These are phyloP conservation scores for Saturnispora sanitii DNA, from an alignment of 805 yeast species.

Conservation along the genomic window DNA sequence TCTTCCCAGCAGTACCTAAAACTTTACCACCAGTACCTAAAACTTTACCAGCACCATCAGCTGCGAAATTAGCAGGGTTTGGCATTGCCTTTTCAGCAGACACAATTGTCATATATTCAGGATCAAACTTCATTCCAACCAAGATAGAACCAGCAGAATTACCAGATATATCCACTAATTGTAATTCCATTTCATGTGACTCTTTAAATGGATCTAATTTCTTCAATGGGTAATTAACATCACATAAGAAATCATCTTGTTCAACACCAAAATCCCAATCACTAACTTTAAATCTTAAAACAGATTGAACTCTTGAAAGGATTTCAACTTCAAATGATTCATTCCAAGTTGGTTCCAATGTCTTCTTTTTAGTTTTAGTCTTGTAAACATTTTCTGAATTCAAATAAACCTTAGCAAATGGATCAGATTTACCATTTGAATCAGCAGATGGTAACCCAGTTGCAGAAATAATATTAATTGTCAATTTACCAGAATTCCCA, in stretches of 20 bases:
- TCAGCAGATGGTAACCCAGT: slow-evolving; percentile 75
- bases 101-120: slow-evolving; percentile 45
- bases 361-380: slow-evolving; percentile 75
- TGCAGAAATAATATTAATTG: slow-evolving; percentile 54
- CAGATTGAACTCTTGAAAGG: slow-evolving; percentile 51
- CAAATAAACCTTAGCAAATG: slow-evolving; percentile 62
- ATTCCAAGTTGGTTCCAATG: slow-evolving; percentile 85
- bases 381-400: slow-evolving; percentile 59
- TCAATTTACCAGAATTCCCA: slow-evolving; percentile 63
- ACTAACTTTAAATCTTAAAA: slow-evolving; percentile 44
- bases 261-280: slow-evolving; percentile 96
- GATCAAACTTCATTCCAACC: slow-evolving; percentile 53
- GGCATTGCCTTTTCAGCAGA: slow-evolving; percentile 34
- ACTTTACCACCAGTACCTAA: slow-evolving; percentile 34
- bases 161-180: slow-evolving; percentile 40
- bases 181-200: slow-evolving; percentile 39
- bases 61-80: slow-evolving; percentile 29
- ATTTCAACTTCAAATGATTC: slow-evolving; percentile 52
- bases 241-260: slow-evolving; percentile 74
- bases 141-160: slow-evolving; percentile 56
- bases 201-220: slow-evolving; percentile 51
- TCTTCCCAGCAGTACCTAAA: slow-evolving; percentile 37
- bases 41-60: slow-evolving; percentile 39
- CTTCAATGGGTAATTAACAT: slow-evolving; percentile 44
- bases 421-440: slow-evolving; percentile 87